A percentile compares a stretch with the other conserved stretches of the same genome.
Evolutionary conservation across 2,329 filamentous ascomycete species (phyloP).

Genomic region (Pyricularia sp.): DNA sequence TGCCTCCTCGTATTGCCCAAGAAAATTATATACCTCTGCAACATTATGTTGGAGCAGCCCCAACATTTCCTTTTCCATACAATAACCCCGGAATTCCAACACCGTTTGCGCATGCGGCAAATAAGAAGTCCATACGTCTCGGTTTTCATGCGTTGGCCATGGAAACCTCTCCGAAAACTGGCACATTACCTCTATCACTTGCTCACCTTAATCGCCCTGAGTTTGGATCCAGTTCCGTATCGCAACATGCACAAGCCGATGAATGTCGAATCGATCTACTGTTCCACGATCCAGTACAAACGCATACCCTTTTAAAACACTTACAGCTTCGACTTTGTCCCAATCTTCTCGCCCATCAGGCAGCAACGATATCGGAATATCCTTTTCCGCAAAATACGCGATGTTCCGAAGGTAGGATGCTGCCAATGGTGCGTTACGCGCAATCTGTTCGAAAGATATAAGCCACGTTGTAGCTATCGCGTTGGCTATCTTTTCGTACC

Average conservation of each 20-base stretch:
- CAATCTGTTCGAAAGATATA: constrained; percentile 11
- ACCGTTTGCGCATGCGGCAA: constrained; percentile 13
- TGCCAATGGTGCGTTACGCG: constrained; percentile 6
- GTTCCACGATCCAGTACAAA: no score
- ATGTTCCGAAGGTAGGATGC: constrained; percentile 17
- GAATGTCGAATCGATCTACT: no score
- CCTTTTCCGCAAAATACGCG: constrained; percentile 19
- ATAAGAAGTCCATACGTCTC: constrained; percentile 14
- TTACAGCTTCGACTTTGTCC: background rate
- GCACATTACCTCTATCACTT: constrained; percentile 6
- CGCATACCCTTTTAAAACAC: no score
- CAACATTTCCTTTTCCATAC: no score
- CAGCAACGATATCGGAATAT: constrained; percentile 19
- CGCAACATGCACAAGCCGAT: constrained; percentile 18
- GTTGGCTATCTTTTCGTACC: constrained; percentile 7
- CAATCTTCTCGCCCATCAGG: constrained; percentile 8
- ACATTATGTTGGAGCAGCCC: no score
- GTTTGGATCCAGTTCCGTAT: constrained; percentile 13
- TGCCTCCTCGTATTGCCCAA: no score
- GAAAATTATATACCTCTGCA: no score
- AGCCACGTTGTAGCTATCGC: constrained; percentile 11
- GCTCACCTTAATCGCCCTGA: constrained; percentile 10
- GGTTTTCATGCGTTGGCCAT: constrained; percentile 10
- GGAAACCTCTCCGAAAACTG: constrained; percentile 10
- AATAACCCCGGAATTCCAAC: background rate